Evolutionary conservation across 208 protist species (phyloP).

Genomic region (Trypanosoma cruzi): DNA sequence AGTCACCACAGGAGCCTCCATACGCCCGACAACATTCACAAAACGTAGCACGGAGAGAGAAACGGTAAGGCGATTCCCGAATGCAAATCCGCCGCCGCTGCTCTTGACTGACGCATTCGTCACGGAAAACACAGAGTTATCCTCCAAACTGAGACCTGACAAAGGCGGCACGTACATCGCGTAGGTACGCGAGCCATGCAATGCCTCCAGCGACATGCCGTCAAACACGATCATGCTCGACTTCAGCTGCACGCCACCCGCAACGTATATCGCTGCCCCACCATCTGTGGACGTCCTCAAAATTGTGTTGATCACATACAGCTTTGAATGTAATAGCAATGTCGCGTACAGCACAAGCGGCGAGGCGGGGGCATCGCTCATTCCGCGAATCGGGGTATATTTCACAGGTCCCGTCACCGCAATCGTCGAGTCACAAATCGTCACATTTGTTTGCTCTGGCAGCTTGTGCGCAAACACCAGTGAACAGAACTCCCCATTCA

Average conservation of each 20-base stretch:
- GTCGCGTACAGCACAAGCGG: too few relatives aligned
- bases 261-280: conserved; percentile 1
- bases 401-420: background rate
- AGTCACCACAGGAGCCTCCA: background rate
- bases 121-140: too few relatives aligned
- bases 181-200: background rate
- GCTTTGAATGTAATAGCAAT: background rate
- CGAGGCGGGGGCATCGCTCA: background rate
- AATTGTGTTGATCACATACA: conserved; percentile 10
- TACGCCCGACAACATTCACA: background rate
- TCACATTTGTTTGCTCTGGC: conserved; percentile 4
- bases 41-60: conserved; percentile 15
- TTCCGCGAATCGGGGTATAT: background rate
- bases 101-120: too few relatives aligned
- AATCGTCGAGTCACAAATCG: conserved; percentile 9
- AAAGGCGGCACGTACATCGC: conserved; percentile 7
- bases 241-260: conserved; percentile 1
- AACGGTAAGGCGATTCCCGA: background rate
- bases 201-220: conserved; percentile 14
- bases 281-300: background rate
- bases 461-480: conserved; percentile 13
- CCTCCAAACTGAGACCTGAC: background rate
- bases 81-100: too few relatives aligned
- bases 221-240: conserved; percentile 18
- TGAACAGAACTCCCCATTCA: conserved; percentile 8